Base-by-base conservation (phyloP, 2,329 filamentous ascomycete species). In the Fusarium liriodendri region DNA sequence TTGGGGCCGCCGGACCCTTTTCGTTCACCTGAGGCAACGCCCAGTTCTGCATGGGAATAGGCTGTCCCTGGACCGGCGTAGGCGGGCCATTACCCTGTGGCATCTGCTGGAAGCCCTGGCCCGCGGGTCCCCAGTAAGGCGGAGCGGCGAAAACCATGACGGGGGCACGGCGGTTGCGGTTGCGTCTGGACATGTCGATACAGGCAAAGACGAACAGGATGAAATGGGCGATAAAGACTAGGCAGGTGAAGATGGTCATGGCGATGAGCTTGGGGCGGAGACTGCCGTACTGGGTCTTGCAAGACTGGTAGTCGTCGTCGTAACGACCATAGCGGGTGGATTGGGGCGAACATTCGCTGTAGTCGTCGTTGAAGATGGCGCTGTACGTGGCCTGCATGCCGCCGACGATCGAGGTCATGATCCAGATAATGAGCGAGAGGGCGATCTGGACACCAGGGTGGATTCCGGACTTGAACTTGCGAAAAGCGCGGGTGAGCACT, bases 391-490 rank as follows among this genome's bases (percentile, higher is more conserved):
- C 62, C 52, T 80, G 68, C 27, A 80, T 50, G 54, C 71, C 77
- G 37, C 79, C 78, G 3, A 80, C 66, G 14, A 79, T 32, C 40
- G 76, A 54, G n/a, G 79, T 77, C 25, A 76, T 66, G 8, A 87
- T 71, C 82, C 83, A 86, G 64, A 87, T 77, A 69, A 86, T 59
- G 3, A 87, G 83, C 35, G 83, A 83, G 16, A 85, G 45, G 62
- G 77, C 83, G 37, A 87, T 83, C 55, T 87, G 84, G 9, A 82
- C 83, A 29, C 84, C 85, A 1, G 86, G 85, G 62, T 85, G 84
- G 22, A 87, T 83, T 40, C 83, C 82, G 5, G 71, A 71, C 27
- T 80, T 76, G 58, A 75, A 79, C 8, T 78, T 80, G 40, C 83
- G 82, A 18, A 78, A 65, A 38, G 73, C 78, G 20, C 83, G 79